A percentile compares a stretch with the other conserved stretches of the same genome.
These are phyloP conservation scores for Aspergillus amoenus DNA, from an alignment of 2,329 filamentous ascomycete genomes.

Conservation along the genomic window DNA sequence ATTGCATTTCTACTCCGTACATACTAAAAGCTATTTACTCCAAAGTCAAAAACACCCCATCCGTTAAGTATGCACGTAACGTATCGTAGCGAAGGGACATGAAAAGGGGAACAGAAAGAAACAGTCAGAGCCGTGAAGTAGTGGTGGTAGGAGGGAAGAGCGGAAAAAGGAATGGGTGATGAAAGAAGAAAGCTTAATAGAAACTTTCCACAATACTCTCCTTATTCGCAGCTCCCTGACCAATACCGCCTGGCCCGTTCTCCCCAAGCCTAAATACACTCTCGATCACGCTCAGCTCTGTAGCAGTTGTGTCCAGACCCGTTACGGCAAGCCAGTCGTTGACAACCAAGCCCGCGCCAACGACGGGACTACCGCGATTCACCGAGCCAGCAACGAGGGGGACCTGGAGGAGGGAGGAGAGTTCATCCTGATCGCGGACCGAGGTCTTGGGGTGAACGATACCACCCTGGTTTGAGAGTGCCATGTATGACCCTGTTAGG, in stretches of 20 bases:
- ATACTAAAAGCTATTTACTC: neutral
- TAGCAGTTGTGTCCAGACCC: constrained; percentile 92
- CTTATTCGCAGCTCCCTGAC: constrained; percentile 63
- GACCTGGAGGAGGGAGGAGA: constrained; percentile 89
- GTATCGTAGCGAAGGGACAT: neutral
- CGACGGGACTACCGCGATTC: constrained; percentile 88
- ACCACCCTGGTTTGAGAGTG: constrained; percentile 90
- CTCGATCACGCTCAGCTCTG: constrained; percentile 93
- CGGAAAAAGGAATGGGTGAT: constrained; percentile 11
- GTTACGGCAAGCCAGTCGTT: constrained; percentile 98
- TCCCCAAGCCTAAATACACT: constrained; percentile 93
- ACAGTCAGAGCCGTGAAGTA: neutral
- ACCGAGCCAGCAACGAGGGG: constrained; percentile 92
- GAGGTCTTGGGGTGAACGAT: constrained; percentile 96
- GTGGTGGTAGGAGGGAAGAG: neutral
- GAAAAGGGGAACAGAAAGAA: neutral
- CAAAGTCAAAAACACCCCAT: neutral
- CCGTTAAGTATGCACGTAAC: neutral
- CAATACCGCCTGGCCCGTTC: constrained; percentile 67
- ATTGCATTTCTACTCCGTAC: neutral
- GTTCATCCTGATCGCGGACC: constrained; percentile 97
- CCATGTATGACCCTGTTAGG: constrained; percentile 94
- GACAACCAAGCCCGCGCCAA: constrained; percentile 95
- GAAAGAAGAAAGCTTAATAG: constrained; percentile 58
- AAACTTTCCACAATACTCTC: constrained; percentile 99